Evolutionary conservation across 371 early-diverging fungal species (phyloP).

Genomic region (Dichotomocladium elegans): DNA sequence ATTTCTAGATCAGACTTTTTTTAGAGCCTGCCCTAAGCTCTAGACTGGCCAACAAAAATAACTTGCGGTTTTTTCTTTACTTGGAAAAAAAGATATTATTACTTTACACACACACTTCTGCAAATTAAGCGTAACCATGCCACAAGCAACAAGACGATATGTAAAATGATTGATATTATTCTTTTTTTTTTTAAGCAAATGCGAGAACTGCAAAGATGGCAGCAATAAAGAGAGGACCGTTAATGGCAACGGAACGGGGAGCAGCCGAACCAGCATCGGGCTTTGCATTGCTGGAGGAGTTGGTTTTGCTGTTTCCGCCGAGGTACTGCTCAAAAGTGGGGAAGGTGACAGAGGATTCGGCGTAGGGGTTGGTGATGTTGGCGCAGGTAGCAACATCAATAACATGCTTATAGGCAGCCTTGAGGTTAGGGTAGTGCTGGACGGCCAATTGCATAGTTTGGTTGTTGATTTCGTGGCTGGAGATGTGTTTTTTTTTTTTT

Average conservation of each 20-base stretch:
- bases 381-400: constrained; percentile 47
- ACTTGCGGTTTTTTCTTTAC: too few relatives aligned
- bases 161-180: too few relatives aligned
- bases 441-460: constrained; percentile 39
- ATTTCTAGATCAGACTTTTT: too few relatives aligned
- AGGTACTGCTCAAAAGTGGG: constrained; percentile 16
- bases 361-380: constrained; percentile 46
- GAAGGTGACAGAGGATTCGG: constrained; percentile 30
- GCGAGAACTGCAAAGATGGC: constrained; percentile 20
- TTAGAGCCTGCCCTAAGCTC: too few relatives aligned
- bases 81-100: too few relatives aligned
- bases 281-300: constrained; percentile 4
- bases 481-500: too few relatives aligned
- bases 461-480: constrained; percentile 54
- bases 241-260: constrained; percentile 8
- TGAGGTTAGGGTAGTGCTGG: constrained; percentile 34
- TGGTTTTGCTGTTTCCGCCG: constrained; percentile 8
- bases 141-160: not conserved
- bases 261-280: constrained; percentile 10
- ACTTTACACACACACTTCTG: too few relatives aligned
- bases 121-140: too few relatives aligned
- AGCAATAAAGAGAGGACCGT: constrained; percentile 30
- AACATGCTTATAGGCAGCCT: constrained; percentile 33
- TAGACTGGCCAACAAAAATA: too few relatives aligned
- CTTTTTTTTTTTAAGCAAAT: constrained; percentile 8